Evolutionary conservation across 164 flowering plant species (phyloP).

Genomic region (Stephania yunnanensis): DNA sequence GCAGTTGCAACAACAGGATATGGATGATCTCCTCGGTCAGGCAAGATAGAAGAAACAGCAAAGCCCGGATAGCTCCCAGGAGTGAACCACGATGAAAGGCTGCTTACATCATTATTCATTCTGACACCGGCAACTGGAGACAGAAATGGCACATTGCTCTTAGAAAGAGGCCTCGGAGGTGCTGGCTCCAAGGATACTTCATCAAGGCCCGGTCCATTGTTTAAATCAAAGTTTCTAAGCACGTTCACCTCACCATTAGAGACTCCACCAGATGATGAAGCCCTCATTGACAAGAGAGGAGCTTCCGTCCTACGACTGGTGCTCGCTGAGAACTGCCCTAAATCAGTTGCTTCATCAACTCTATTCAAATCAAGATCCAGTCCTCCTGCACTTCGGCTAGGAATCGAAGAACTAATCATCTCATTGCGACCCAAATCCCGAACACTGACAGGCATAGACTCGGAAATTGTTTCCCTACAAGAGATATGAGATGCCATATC

Average conservation of each 20-base stretch:
- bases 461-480: slow-evolving; percentile 15
- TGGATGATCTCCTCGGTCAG: slow-evolving; percentile 62
- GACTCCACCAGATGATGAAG: slow-evolving; percentile 29
- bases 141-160: slow-evolving; percentile 29
- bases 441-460: slow-evolving; percentile 8
- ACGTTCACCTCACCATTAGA: slow-evolving; percentile 42
- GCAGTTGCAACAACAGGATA: slow-evolving; percentile 43
- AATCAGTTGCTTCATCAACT: slow-evolving; percentile 60
- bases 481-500: slow-evolving; percentile 39
- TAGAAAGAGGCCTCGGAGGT: slow-evolving; percentile 28
- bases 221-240: slow-evolving; percentile 73
- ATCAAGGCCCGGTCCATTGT: slow-evolving; percentile 72
- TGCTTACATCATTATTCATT: slow-evolving; percentile 48
- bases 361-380: slow-evolving; percentile 85
- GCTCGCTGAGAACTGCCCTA: slow-evolving; percentile 30
- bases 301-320: slow-evolving; percentile 32
- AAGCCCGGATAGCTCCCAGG: slow-evolving; percentile 51
- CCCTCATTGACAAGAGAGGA: slow-evolving; percentile 21
- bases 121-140: slow-evolving; percentile 40
- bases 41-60: slow-evolving; percentile 49
- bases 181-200: slow-evolving; percentile 42
- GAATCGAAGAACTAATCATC: slow-evolving; percentile 13
- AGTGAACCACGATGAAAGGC: slow-evolving; percentile 56
- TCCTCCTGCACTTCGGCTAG: slow-evolving; percentile 43
- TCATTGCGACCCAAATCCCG: slow-evolving; percentile 15